Evolutionary conservation across 1,284 basidiomycete genomes (phyloP), one percentile per base, ranked within the genome.

Genomic region (Irpex sp.): DNA sequence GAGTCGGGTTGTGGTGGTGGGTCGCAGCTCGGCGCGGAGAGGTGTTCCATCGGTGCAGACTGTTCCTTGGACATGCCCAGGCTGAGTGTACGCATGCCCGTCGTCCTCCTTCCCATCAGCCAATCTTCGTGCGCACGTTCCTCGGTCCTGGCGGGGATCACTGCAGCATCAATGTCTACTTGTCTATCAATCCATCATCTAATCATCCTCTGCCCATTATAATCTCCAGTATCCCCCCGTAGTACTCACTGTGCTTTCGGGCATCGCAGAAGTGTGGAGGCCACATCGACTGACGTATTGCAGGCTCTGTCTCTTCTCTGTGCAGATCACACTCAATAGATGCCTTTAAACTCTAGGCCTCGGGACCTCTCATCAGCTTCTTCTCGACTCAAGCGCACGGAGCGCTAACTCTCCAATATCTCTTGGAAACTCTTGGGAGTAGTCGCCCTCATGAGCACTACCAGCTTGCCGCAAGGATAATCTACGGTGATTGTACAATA

Each of bases 91-190:
- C 50, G 50, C 50, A 51, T 19, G 50, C 50, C 15, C 39, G 13
- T 46, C 39, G 13, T n/a, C 39, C 39, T n/a, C 39, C 39, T 11
- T 11, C 39, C 11, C n/a, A 11, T 46, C 64, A 57, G 61, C 75
- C 75, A 77, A 76, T 76, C 58, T 51, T 53, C 63, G 62, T 63
- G 74, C 80, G 79, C 81, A 82, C 79, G 81, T 81, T 81, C 71
- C 65, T 74, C 74, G 68, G 69, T 61, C 69, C 66, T 57, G 59
- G 43, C 37, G 60, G n/a, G n/a, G 39, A 46, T 60, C 63, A 50
- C 31, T 33, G 36, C 9, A 43, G 33, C 35, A 6, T 33, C 59
- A 33, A 33, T 57, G 19, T 49, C 46, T 62, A 57, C 58, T 62
- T 46, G 39, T 46, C 56, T 61, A 56, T 26, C 60, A 33, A 31